Conservation (phyloP, 2,329 filamentous ascomycete genomes). For the Alternaria rosae region DNA sequence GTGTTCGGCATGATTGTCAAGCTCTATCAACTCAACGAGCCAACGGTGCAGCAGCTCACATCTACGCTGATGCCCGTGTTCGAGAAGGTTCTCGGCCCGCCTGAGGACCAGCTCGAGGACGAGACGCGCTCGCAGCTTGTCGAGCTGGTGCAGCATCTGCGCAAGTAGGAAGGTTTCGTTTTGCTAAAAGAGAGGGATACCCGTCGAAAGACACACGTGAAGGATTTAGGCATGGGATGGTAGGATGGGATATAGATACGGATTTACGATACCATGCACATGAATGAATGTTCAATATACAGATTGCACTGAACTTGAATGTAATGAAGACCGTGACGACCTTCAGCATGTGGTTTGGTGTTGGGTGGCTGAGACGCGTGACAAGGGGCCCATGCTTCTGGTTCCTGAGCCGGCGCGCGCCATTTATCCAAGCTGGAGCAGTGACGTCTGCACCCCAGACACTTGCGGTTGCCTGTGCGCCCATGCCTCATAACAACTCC, state of each 20-base stretch:
- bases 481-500: conserved; percentile 15
- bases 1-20: conserved; percentile 90
- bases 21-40: conserved; percentile 77
- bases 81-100: conserved; percentile 73
- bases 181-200: conserved; percentile 30
- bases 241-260: conserved; percentile 24
- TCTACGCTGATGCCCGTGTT: conserved; percentile 74
- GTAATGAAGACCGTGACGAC: neutral
- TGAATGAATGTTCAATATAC: conserved; percentile 20
- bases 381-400: conserved; percentile 16
- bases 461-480: conserved; percentile 17
- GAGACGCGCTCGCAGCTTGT: conserved; percentile 73
- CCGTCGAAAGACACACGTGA: conserved; percentile 37
- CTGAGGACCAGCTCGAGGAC: conserved; percentile 77
- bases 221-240: conserved; percentile 21
- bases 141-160: conserved; percentile 66
- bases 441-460: conserved; percentile 29
- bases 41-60: conserved; percentile 73
- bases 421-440: conserved; percentile 12
- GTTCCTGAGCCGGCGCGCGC: conserved; percentile 24
- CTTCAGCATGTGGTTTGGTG: neutral
- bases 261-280: conserved; percentile 31
- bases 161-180: conserved; percentile 42
- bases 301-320: neutral
- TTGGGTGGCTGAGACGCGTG: conserved; percentile 15